A percentile compares a stretch with the other conserved stretches of the same genome.
Conservation (phyloP, 2,329 filamentous ascomycete species). For the Hymenoscyphus fructigenus region DNA sequence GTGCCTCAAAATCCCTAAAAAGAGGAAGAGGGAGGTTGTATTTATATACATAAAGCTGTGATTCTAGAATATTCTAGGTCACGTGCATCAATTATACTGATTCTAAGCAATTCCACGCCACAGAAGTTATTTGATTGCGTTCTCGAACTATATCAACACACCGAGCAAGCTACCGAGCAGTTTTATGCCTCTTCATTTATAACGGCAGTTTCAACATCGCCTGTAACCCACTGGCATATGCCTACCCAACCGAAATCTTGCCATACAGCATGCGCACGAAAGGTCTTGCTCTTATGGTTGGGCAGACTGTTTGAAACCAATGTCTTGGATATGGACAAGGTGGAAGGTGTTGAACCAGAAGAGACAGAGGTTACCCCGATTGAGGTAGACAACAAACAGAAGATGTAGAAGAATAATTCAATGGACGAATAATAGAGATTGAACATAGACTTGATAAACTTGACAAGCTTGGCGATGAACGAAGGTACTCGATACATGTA, state of each 20-base stretch:
- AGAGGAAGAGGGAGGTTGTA: too few relatives aligned
- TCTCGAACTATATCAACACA: background rate
- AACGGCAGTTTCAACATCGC: constrained; percentile 60
- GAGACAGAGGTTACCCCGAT: constrained; percentile 11
- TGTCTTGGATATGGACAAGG: constrained; percentile 9
- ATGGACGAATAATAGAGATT: background rate
- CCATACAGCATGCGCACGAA: constrained; percentile 53
- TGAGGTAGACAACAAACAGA: constrained; percentile 14
- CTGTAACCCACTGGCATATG: constrained; percentile 57
- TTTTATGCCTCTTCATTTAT: constrained; percentile 60
- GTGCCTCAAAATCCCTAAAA: too few relatives aligned
- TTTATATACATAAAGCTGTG: too few relatives aligned
- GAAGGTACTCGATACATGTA: background rate
- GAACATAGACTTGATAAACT: background rate
- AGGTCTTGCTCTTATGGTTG: constrained; percentile 22
- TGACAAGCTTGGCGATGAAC: background rate
- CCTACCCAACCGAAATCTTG: constrained; percentile 58
- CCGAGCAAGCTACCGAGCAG: constrained; percentile 38
- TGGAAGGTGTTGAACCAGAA: constrained; percentile 14
- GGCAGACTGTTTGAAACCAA: constrained; percentile 30
- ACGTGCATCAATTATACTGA: too few relatives aligned
- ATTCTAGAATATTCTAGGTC: too few relatives aligned
- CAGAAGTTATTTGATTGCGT: background rate
- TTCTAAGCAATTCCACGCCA: too few relatives aligned
- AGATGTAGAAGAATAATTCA: background rate